Conservation (phyloP, 1,139 yeast species). For the Candida mesenterica region DNA sequence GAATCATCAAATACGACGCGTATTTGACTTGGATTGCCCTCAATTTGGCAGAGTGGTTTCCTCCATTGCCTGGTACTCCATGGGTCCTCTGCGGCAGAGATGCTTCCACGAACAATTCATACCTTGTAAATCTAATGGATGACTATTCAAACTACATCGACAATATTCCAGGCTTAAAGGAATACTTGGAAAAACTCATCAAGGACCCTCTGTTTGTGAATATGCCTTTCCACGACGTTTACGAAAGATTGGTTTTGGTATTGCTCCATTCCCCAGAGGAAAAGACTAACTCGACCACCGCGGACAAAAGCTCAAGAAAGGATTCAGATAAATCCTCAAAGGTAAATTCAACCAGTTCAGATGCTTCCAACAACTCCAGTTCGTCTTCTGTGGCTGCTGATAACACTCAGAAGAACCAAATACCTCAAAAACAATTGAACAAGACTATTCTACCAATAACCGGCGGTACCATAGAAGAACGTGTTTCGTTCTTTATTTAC, state of each 20-base stretch:
- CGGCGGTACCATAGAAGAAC: conserved; percentile 69
- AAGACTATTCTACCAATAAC: conserved; percentile 47
- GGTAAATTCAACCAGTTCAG: background rate
- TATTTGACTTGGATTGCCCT: conserved; percentile 87
- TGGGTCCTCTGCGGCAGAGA: conserved; percentile 48
- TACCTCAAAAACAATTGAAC: conserved; percentile 21
- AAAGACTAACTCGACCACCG: conserved; percentile 11
- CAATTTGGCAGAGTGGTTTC: conserved; percentile 88
- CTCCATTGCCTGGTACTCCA: conserved; percentile 51
- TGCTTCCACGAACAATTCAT: conserved; percentile 21
- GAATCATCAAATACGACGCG: conserved; percentile 71
- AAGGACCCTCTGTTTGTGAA: conserved; percentile 26
- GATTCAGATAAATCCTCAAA: background rate
- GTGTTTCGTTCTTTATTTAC: conserved; percentile 71
- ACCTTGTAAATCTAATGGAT: conserved; percentile 41
- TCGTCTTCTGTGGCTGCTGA: conserved; percentile 5
- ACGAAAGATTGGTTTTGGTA: conserved; percentile 74
- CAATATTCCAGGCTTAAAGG: conserved; percentile 28
- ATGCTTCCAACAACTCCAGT: background rate
- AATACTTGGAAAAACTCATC: conserved; percentile 25
- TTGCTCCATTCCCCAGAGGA: conserved; percentile 68
- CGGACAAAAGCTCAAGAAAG: conserved; percentile 2
- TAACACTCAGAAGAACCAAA: background rate
- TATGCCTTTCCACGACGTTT: conserved; percentile 65
- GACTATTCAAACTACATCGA: conserved; percentile 50